A percentile compares a stretch with the other conserved stretches of the same genome.
Conservation (phyloP, 2,329 filamentous ascomycete genomes). For the Alternaria rosae region DNA sequence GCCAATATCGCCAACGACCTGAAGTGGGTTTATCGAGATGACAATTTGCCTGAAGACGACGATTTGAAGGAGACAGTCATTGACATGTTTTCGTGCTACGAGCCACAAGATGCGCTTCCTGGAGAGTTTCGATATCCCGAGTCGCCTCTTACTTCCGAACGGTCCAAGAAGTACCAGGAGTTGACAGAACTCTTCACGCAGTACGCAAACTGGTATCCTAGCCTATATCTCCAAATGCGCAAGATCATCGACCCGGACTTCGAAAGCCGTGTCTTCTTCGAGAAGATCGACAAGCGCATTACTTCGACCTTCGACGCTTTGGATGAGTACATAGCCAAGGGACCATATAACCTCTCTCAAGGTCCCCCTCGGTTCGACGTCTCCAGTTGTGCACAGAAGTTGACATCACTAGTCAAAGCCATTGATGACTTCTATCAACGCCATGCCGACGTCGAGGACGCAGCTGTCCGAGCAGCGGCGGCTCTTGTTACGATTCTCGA, state of each 20-base stretch:
- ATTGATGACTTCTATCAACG: slow-evolving; percentile 39
- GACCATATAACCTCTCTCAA: slow-evolving; percentile 32
- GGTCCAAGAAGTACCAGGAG: slow-evolving; percentile 42
- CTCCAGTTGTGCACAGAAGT: slow-evolving; percentile 38
- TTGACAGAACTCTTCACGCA: slow-evolving; percentile 39
- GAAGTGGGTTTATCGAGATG: slow-evolving; percentile 43
- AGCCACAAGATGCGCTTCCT: slow-evolving; percentile 45
- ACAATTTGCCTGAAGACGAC: slow-evolving; percentile 33
- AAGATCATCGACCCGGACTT: slow-evolving; percentile 43
- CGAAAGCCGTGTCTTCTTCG: slow-evolving; percentile 44
- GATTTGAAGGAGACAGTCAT: slow-evolving; percentile 42
- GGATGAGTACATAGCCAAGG: slow-evolving; percentile 40
- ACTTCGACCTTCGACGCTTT: slow-evolving; percentile 37
- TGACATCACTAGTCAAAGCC: slow-evolving; percentile 34
- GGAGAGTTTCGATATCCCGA: slow-evolving; percentile 41
- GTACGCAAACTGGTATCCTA: slow-evolving; percentile 37
- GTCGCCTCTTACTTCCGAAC: slow-evolving; percentile 34
- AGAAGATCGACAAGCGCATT: slow-evolving; percentile 44
- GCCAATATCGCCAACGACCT: slow-evolving; percentile 36
- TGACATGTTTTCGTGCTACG: slow-evolving; percentile 49
- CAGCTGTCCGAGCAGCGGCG: slow-evolving; percentile 37
- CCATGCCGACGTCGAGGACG: slow-evolving; percentile 30
- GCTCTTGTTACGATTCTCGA: slow-evolving; percentile 45
- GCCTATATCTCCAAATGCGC: slow-evolving; percentile 37
- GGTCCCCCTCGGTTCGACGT: slow-evolving; percentile 38